Evolutionary conservation across 2,329 filamentous ascomycete genomes (phyloP).

Genomic region (Pseudogymnoascus sp.): DNA sequence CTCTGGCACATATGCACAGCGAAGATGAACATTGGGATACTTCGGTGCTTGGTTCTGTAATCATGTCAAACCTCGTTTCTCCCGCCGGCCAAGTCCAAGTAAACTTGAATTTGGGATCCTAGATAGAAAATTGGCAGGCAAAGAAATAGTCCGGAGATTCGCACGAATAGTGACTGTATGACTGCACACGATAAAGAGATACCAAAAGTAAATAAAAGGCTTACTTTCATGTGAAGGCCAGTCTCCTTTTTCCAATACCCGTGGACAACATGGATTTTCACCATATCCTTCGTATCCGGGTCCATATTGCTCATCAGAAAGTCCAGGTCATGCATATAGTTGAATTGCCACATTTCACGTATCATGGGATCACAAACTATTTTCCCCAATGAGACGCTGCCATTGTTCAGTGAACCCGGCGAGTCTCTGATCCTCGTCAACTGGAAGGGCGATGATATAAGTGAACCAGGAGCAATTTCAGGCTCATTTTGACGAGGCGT

Average conservation of each 20-base stretch:
- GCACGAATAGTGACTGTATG: background rate
- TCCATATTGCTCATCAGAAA: conserved; percentile 51
- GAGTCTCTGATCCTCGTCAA: conserved; percentile 50
- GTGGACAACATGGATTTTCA: conserved; percentile 51
- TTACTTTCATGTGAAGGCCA: conserved; percentile 34
- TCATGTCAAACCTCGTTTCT: background rate
- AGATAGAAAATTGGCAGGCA: background rate
- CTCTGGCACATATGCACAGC: conserved; percentile 71
- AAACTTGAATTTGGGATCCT: background rate
- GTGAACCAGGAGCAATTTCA: background rate
- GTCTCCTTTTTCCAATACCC: conserved; percentile 60
- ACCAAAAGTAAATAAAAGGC: background rate
- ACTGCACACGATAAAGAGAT: background rate
- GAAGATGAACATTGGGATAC: conserved; percentile 60
- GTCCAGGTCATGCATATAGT: conserved; percentile 47
- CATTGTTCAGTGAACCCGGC: conserved; percentile 41
- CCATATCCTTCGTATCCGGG: conserved; percentile 40
- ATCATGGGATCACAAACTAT: conserved; percentile 53
- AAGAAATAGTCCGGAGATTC: background rate
- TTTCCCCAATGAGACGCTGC: conserved; percentile 45
- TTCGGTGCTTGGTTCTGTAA: conserved; percentile 49
- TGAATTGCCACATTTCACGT: conserved; percentile 47
- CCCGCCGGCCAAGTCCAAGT: background rate
- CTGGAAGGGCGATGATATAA: conserved; percentile 44
- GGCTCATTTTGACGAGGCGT: background rate